A percentile compares a stretch with the other conserved stretches of the same genome.
phyloP scores from a whole-genome alignment of 2,329 filamentous ascomycete genomes.

The Aspergillus tubingensis region DNA sequence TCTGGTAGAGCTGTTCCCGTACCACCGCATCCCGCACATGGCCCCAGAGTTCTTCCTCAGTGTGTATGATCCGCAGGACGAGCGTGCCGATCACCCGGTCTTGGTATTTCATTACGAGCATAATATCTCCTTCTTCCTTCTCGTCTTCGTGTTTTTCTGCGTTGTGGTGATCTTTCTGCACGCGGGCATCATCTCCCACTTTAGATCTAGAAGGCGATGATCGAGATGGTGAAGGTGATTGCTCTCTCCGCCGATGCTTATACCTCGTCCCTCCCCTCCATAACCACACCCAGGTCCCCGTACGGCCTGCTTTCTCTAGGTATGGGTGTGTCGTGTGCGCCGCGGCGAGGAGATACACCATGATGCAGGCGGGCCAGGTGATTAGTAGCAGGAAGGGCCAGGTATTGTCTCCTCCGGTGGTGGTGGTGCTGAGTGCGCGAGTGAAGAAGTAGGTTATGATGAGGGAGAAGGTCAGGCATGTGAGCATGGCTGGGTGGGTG shows the following conservation, averaged over 20 bases:
- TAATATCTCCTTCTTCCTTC: constrained; percentile 50
- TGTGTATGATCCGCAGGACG: constrained; percentile 51
- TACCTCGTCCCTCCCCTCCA: constrained; percentile 25
- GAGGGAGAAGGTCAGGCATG: constrained; percentile 40
- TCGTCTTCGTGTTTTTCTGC: constrained; percentile 61
- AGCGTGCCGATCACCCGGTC: constrained; percentile 67
- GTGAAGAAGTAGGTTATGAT: constrained; percentile 40
- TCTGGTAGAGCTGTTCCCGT: background rate
- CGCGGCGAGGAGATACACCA: background rate
- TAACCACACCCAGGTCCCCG: constrained; percentile 64
- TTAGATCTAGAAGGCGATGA: too few relatives aligned
- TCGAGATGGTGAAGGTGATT: too few relatives aligned
- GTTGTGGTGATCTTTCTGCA: background rate
- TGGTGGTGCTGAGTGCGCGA: constrained; percentile 37
- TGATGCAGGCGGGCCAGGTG: background rate
- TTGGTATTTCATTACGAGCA: too few relatives aligned
- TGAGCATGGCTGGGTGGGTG: constrained; percentile 58
- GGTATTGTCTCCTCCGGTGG: too few relatives aligned
- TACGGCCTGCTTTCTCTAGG: constrained; percentile 55
- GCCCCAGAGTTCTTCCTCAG: constrained; percentile 9
- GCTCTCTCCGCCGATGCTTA: constrained; percentile 28
- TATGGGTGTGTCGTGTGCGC: constrained; percentile 62
- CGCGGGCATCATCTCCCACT: too few relatives aligned
- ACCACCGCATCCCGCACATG: background rate
- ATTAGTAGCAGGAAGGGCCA: background rate